Percentiles rank a stretch among this genome's conserved stretches.
Evolutionary conservation across 2,329 filamentous ascomycete genomes (phyloP).

Genomic region (Paecilomyces fulvus): DNA sequence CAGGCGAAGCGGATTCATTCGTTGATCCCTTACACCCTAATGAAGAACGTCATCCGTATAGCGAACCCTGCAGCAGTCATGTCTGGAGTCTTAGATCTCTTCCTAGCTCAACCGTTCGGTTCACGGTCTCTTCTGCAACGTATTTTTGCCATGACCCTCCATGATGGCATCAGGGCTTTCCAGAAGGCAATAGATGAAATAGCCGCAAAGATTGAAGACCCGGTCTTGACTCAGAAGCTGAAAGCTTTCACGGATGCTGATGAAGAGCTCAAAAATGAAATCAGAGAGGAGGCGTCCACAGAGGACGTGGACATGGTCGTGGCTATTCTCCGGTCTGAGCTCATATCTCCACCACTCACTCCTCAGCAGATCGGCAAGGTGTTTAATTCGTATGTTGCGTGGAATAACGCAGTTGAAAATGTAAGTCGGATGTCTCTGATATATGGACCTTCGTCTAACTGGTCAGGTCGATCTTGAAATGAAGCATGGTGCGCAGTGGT

Average conservation of each 20-base stretch:
- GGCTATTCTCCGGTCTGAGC: slow-evolving; percentile 70
- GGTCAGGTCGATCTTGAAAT: slow-evolving; percentile 68
- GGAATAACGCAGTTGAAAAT: slow-evolving; percentile 90
- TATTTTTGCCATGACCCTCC: slow-evolving; percentile 84
- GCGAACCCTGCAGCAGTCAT: slow-evolving; percentile 96
- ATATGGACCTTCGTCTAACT: slow-evolving; percentile 1
- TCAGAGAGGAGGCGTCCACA: slow-evolving; percentile 62
- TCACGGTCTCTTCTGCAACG: slow-evolving; percentile 83
- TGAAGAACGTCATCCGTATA: slow-evolving; percentile 96
- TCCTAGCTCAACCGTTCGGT: slow-evolving; percentile 90
- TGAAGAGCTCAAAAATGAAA: slow-evolving; percentile 63
- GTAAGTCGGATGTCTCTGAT: slow-evolving; percentile 25
- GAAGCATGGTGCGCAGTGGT: slow-evolving; percentile 80
- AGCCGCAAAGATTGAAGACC: slow-evolving; percentile 68
- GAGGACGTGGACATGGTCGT: slow-evolving; percentile 82
- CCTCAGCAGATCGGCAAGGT: slow-evolving; percentile 71
- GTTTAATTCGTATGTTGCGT: slow-evolving; percentile 92
- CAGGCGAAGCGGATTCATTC: slow-evolving; percentile 93
- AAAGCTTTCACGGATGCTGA: slow-evolving; percentile 68
- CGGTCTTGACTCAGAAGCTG: slow-evolving; percentile 70
- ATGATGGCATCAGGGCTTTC: slow-evolving; percentile 80
- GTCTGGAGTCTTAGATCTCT: slow-evolving; percentile 89
- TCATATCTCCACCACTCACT: slow-evolving; percentile 62
- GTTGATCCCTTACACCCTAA: slow-evolving; percentile 79
- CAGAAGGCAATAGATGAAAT: slow-evolving; percentile 80